Evolutionary conservation across 768 basidiomycete genomes (phyloP), one percentile per base, ranked within the genome.

Genomic region (Lentinula raphanica): DNA sequence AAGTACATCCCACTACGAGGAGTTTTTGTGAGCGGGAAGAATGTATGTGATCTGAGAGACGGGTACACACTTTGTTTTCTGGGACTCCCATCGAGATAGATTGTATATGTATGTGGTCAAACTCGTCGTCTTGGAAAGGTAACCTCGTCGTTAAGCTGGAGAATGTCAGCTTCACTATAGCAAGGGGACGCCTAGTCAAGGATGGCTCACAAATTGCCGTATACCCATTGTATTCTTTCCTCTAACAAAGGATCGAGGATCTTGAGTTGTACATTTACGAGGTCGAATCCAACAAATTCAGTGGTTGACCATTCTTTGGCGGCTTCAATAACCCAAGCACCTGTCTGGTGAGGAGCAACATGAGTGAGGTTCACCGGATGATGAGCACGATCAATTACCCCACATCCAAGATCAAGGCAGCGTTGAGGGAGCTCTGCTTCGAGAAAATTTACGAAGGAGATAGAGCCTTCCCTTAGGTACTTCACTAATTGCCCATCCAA

Each of bases 51-150:
- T n/a, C n/a, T n/a, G n/a, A 45, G 60, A 27, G 53, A 38, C 63
- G 65, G n/a, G 21, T 49, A 60, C 53, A 12, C 53, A 83, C 87
- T 76, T 90, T 90, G 63, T 85, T 88, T 67, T 91, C 90, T 5
- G 87, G 88, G 29, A 90, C 81, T 15, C 82, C 88, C 64, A 77
- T 77, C 0, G 87, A 81, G 58, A 90, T 80, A 50, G 75, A 73
- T 59, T 81, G 77, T 51, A 91, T 80, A 63, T 87, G 90, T n/a
- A 92, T 83, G 67, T 88, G 83, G 68, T 92, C 90, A 60, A 92
- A 92, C 63, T 87, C 83, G 59, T 91, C 88, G 56, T 91, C 90
- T 15, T 90, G 88, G 65, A 90, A 92, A 0, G 90, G 90, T 19
- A 92, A 75, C 63, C 79, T 87, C 11, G 83, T 88, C 48, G 88